phyloP scores from a whole-genome alignment of 345 rosid genomes.

The Citrus cavaleriei region DNA sequence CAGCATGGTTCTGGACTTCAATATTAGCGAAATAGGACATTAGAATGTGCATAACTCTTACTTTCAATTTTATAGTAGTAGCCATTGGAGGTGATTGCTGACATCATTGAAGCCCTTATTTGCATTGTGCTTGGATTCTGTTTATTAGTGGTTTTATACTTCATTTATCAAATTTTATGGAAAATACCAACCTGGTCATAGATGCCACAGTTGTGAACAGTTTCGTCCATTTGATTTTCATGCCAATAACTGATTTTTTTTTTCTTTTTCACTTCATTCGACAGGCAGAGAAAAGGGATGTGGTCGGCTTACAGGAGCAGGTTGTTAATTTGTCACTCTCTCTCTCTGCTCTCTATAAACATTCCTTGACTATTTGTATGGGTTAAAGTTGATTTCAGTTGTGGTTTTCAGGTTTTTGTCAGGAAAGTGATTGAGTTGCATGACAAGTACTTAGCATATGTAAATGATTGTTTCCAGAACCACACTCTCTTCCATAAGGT shows the following conservation, averaged over 20 bases:
- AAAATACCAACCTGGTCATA: not conserved
- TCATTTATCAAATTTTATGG: not conserved
- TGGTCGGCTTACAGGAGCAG: slow-evolving; percentile 49
- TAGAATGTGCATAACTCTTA: not conserved
- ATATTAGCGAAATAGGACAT: not conserved
- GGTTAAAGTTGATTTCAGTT: slow-evolving; percentile 11
- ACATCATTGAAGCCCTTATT: not conserved
- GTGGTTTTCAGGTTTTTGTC: slow-evolving; percentile 49
- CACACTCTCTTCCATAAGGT: slow-evolving; percentile 74
- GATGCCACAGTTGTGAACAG: not conserved
- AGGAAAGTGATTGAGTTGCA: slow-evolving; percentile 68
- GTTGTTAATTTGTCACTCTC: slow-evolving; percentile 31
- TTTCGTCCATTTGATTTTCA: not conserved
- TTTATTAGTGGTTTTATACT: not conserved
- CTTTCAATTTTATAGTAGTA: not conserved
- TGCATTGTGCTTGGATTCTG: not conserved
- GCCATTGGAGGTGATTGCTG: not conserved
- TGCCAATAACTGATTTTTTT: not conserved
- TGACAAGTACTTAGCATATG: slow-evolving; percentile 59
- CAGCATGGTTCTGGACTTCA: not conserved
- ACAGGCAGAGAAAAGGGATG: slow-evolving; percentile 35
- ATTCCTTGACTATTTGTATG: not conserved
- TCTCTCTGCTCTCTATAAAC: not conserved
- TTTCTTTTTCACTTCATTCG: not conserved
- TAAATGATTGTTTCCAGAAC: slow-evolving; percentile 58